A percentile compares a stretch with the other conserved stretches of the same genome.
Conservation (phyloP, 208 protist species). For the Trypanosoma vivax region DNA sequence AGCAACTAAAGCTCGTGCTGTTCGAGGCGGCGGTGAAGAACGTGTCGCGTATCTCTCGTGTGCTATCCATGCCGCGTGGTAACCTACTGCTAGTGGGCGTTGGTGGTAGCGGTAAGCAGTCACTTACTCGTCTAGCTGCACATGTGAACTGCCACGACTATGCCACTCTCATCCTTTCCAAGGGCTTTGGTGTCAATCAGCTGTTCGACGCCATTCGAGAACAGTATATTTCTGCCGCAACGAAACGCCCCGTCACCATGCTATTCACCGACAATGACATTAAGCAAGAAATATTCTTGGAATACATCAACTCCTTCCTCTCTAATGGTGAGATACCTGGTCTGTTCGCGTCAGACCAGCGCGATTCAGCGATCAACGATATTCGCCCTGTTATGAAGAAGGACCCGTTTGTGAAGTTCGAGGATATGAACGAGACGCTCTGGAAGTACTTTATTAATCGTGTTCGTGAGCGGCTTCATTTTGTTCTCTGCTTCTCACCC, state of each 20-base stretch:
- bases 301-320: constrained; percentile 97
- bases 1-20: constrained; percentile 91
- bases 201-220: constrained; percentile 92
- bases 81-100: constrained; percentile 93
- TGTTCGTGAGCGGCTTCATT: constrained; percentile 94
- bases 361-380: constrained; percentile 95
- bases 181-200: constrained; percentile 92
- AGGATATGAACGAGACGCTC: constrained; percentile 94
- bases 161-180: constrained; percentile 88
- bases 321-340: constrained; percentile 95
- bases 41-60: constrained; percentile 90
- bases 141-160: constrained; percentile 87
- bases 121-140: constrained; percentile 83
- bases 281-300: constrained; percentile 97
- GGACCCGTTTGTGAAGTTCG: constrained; percentile 88
- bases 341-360: constrained; percentile 96
- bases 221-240: constrained; percentile 84
- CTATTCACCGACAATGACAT: constrained; percentile 98
- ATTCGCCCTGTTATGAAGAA: constrained; percentile 93
- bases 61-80: constrained; percentile 87
- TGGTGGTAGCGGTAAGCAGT: constrained; percentile 91
- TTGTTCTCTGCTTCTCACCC: constrained; percentile 97
- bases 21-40: constrained; percentile 95
- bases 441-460: constrained; percentile 97
- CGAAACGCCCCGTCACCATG: constrained; percentile 89